Conservation (phyloP, 139 green algal species). For the Bryopsis sp. region DNA sequence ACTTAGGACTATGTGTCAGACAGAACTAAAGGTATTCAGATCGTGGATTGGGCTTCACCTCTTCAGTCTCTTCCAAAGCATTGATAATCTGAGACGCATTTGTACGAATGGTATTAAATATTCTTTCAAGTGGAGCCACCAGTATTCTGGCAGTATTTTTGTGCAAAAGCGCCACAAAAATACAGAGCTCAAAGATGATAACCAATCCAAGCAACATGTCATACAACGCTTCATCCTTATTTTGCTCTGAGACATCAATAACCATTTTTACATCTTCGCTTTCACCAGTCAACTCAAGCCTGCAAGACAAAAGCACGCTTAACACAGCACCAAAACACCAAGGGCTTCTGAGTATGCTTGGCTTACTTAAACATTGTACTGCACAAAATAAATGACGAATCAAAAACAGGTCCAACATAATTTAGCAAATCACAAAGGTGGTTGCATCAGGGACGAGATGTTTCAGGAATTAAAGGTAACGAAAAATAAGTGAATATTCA, state of each 20-base stretch:
- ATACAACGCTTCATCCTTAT: constrained; percentile 21
- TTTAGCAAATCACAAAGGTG: too few species aligned
- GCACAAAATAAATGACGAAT: too few species aligned
- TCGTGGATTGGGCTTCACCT: not conserved
- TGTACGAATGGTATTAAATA: constrained; percentile 33
- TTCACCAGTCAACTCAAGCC: not conserved
- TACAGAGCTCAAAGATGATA: constrained; percentile 27
- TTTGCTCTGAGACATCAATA: constrained; percentile 26
- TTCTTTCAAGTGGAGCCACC: constrained; percentile 38
- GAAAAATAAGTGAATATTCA: too few species aligned
- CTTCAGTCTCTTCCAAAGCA: constrained; percentile 24
- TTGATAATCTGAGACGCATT: constrained; percentile 30
- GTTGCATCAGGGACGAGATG: too few species aligned
- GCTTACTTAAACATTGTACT: too few species aligned
- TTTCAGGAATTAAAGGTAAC: too few species aligned
- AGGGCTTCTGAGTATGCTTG: too few species aligned
- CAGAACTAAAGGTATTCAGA: not conserved
- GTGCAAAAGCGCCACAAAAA: constrained; percentile 27
- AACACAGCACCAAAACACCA: too few species aligned
- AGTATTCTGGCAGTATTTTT: constrained; percentile 26
- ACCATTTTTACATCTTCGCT: constrained; percentile 7
- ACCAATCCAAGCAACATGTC: constrained; percentile 31
- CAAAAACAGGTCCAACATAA: too few species aligned
- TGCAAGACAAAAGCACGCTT: not conserved
- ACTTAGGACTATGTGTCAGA: not conserved